Base-by-base conservation (phyloP, 2,329 filamentous ascomycete species). In the Phialocephala subalpina region DNA sequence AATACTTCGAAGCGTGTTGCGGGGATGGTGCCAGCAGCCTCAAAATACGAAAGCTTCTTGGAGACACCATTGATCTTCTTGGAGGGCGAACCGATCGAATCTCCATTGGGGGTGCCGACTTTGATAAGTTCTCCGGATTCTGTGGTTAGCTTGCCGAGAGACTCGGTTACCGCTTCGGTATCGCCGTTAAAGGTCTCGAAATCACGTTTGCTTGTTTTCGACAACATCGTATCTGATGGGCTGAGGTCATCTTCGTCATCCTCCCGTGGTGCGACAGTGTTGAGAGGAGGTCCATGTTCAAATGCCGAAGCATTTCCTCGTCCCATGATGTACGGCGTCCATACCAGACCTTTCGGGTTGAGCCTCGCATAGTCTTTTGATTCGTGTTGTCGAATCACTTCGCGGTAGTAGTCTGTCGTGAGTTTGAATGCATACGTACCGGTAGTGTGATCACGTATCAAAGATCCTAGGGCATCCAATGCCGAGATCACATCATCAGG, bases 281-380 rank as follows among this genome's bases (percentile, higher is more conserved):
- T 94, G 63, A 98, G 82, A 7, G 90, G 86, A 6, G 92, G 92
- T 6, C 90, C 92, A 58, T 94, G 87, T 75, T 97, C 93, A 73
- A 96, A 95, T 73, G 93, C 92, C 3, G 90, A 91, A 40, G 91
- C 88, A 71, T 92, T 94, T 77, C 87, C 91, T 68, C 93, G 89
- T 29, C 96, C 95, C 94, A 97, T 98, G 49, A 98, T 90, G 77
- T 97, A 99, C 0, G 96, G 96, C 16, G 94, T 97, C 96, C 96
- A 99, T 12, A 94, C 91, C 29, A 99, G 84, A 20, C 89, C 89
- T 53, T 91, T 88, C 0, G 92, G 88, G 70, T 96, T 92, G 40
- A 99, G 86, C 73, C 89, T 91, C 25, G 97, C 92, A 72, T 97
- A 97, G 11, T 91, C 90, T 76, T 97, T 97, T 58, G 86, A 85